A percentile compares a stretch with the other conserved stretches of the same genome.
These are phyloP conservation scores for Gracilaria gracilis DNA, from an alignment of 23 red algal species.

Conservation along the genomic window DNA sequence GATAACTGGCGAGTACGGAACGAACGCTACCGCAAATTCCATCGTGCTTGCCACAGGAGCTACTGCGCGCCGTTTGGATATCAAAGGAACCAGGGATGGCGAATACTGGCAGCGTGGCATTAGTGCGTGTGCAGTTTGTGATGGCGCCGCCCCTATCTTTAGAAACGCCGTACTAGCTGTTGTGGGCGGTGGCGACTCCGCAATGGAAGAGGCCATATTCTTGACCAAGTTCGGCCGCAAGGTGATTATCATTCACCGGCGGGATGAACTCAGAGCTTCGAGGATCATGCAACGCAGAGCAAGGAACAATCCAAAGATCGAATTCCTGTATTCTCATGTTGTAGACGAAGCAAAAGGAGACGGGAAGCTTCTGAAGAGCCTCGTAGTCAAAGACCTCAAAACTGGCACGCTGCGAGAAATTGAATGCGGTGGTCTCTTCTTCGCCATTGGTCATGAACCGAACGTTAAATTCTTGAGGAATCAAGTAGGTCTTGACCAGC, in stretches of 20 bases:
- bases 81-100: constrained; percentile 77
- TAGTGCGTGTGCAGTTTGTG: constrained; percentile 97
- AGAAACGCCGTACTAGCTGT: constrained; percentile 80
- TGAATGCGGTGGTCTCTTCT: constrained; percentile 86
- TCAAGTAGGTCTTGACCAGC: constrained; percentile 79
- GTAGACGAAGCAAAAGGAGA: constrained; percentile 87
- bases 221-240: constrained; percentile 88
- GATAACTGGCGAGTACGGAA: constrained; percentile 64
- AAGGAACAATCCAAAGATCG: constrained; percentile 73
- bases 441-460: constrained; percentile 95
- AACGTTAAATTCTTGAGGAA: constrained; percentile 84
- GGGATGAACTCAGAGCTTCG: constrained; percentile 89
- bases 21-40: constrained; percentile 48
- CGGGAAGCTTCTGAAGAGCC: constrained; percentile 73
- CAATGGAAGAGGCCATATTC: constrained; percentile 97
- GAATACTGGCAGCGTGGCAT: constrained; percentile 95
- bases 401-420: constrained; percentile 41
- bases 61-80: constrained; percentile 84
- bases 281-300: constrained; percentile 97
- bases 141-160: constrained; percentile 95
- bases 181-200: constrained; percentile 94
- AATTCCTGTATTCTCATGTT: constrained; percentile 82
- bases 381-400: constrained; percentile 83
- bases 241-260: constrained; percentile 87
- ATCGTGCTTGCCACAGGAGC: constrained; percentile 95